Conservation (phyloP, 2,329 filamentous ascomycete genomes). For the Microcyclospora pomicola region DNA sequence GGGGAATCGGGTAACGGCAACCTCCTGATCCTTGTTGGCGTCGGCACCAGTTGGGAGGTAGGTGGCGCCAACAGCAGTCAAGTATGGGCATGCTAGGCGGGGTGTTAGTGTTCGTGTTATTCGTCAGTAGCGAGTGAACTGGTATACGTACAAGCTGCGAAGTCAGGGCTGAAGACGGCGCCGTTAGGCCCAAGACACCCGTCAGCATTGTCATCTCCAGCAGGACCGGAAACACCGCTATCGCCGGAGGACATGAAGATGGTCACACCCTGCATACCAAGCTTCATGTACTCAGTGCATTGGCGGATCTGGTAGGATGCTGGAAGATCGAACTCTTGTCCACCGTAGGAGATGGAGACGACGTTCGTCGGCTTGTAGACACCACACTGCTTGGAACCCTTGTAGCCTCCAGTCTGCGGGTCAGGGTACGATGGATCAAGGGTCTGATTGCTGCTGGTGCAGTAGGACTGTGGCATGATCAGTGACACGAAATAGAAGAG, state of each 20-base stretch:
- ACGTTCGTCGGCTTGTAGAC: constrained; percentile 40
- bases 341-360: constrained; percentile 44
- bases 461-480: constrained; percentile 27
- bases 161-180: constrained; percentile 29
- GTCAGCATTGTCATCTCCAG: constrained; percentile 19
- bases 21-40: constrained; percentile 23
- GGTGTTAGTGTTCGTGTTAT: constrained; percentile 1
- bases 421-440: constrained; percentile 40
- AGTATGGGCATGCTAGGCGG: constrained; percentile 16
- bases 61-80: constrained; percentile 32
- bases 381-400: constrained; percentile 31
- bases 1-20: constrained; percentile 28
- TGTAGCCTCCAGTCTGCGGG: constrained; percentile 35
- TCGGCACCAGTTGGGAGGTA: constrained; percentile 21
- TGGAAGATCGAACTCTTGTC: constrained; percentile 40
- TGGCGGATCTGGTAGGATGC: constrained; percentile 36
- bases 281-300: constrained; percentile 30
- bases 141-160: constrained; percentile 15
- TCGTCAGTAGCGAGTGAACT: background rate
- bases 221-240: constrained; percentile 26
- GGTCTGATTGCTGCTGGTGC: constrained; percentile 37
- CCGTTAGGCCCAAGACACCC: constrained; percentile 23
- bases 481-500: background rate
- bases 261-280: constrained; percentile 34
- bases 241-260: constrained; percentile 34